Evolutionary conservation across 345 rosid genomes (phyloP), one percentile per base, ranked within the genome.

Genomic region (Salix purpurea): DNA sequence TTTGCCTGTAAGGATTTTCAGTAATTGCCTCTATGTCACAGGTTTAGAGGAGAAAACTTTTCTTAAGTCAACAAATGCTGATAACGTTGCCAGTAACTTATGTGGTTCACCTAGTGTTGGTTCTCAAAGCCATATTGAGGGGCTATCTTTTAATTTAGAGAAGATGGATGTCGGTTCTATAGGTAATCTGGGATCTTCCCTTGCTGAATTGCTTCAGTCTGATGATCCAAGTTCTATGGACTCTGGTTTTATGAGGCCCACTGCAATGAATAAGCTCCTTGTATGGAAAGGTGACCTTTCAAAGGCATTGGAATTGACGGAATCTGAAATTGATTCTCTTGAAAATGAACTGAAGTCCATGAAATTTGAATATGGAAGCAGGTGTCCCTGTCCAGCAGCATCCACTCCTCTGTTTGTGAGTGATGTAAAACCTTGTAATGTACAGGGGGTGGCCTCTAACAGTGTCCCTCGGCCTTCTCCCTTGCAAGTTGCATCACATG

Each of bases 281-380:
- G 48, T 85, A 19, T 88, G 83, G 90, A 96, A 90, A 83, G 80
- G 83, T 67, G 91, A 91, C 62, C 74, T 88, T 75, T 86, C 84
- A 76, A 96, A 94, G 86, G 87, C 83, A 28, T 69, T 96, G 83
- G 97, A 91, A 86, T 76, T 76, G 81, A 90, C 92, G 1, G 99
- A 96, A 75, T 85, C 90, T 42, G 96, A 96, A 87, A 92, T 96
- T 84, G 99, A 94, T 80, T 88, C 80, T 2, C 94, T 90, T 76
- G 99, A 94, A 84, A 92, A 77, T 83, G 93, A 94, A 78, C 88
- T 87, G 1, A 88, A 85, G 89, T 73, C 74, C 5, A 79, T 92
- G 83, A 81, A 81, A 81, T 85, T 74, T 71, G 86, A 82, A 69
- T 74, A 78, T 77, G 82, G 89, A 72, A 83, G 75, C 70, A 75